These are phyloP conservation scores for Fusarium guadeloupense DNA, from an alignment of 2,329 filamentous ascomycete species.

Conservation along the genomic window DNA sequence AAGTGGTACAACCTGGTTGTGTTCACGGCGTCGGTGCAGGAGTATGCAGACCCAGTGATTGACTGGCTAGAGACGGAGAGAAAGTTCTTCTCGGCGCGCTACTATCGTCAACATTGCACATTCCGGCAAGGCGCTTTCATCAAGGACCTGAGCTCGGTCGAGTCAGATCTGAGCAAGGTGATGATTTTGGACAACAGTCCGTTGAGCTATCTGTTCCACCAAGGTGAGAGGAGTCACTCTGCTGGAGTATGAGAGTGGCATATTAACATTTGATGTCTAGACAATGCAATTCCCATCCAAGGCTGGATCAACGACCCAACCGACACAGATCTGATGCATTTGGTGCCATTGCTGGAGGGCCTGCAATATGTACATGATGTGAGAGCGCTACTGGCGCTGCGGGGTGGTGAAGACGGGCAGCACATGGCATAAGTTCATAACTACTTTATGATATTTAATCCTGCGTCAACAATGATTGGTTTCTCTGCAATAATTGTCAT, in stretches of 20 bases:
- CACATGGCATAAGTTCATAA: conserved; percentile 55
- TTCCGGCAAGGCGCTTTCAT: conserved; percentile 96
- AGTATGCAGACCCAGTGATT: conserved; percentile 98
- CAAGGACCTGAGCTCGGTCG: conserved; percentile 94
- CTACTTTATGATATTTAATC: conserved; percentile 29
- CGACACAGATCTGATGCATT: conserved; percentile 91
- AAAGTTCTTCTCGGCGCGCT: conserved; percentile 93
- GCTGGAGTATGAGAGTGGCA: background rate
- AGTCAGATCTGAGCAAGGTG: conserved; percentile 95
- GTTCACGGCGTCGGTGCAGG: conserved; percentile 97
- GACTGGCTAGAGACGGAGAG: conserved; percentile 97
- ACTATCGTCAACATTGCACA: conserved; percentile 97
- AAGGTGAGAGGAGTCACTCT: conserved; percentile 71
- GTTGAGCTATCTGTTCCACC: conserved; percentile 97
- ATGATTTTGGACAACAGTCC: conserved; percentile 99
- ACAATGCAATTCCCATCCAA: conserved; percentile 98
- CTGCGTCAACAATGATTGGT: conserved; percentile 24
- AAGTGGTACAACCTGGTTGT: conserved; percentile 99
- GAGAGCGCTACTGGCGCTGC: conserved; percentile 84
- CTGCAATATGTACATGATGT: conserved; percentile 98
- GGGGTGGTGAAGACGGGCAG: conserved; percentile 82
- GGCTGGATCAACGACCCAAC: conserved; percentile 99
- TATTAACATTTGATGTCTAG: conserved; percentile 57
- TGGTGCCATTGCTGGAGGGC: conserved; percentile 91
- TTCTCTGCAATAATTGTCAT: background rate